phyloP scores from a whole-genome alignment of 208 protist species.

The Balamuthia mandrillaris region DNA sequence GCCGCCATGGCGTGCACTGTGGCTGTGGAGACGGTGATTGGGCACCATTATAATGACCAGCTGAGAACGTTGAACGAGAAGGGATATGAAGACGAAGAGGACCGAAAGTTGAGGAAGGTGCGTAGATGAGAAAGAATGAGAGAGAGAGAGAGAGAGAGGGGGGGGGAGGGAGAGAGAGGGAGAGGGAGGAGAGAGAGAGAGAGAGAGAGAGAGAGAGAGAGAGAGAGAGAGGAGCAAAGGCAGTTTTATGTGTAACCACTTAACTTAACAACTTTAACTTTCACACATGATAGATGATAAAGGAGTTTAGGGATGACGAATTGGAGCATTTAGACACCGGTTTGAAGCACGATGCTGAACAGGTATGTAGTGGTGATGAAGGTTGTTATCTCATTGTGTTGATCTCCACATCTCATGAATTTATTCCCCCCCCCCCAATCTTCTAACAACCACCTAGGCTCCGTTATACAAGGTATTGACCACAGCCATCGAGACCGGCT shows the following conservation, averaged over 20 bases:
- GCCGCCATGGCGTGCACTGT: slow-evolving; percentile 74
- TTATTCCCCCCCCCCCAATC: not conserved
- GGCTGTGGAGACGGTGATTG: slow-evolving; percentile 69
- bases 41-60: slow-evolving; percentile 73
- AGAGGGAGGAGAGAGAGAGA: no score
- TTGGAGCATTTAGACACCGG: slow-evolving; percentile 65
- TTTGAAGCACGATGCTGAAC: slow-evolving; percentile 60
- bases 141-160: no score
- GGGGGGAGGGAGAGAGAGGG: no score
- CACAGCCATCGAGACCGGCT: slow-evolving; percentile 54
- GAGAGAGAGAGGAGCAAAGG: no score
- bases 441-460: slow-evolving; percentile 39
- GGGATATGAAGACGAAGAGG: slow-evolving; percentile 41
- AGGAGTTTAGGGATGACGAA: slow-evolving; percentile 70
- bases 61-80: slow-evolving; percentile 50
- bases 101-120: slow-evolving; percentile 35
- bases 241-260: no score
- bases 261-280: no score
- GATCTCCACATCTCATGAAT: not conserved
- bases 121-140: no score
- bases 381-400: not conserved
- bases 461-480: slow-evolving; percentile 51
- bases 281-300: slow-evolving; percentile 52
- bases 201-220: no score
- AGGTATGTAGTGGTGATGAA: not conserved